Base-by-base conservation (phyloP, 768 basidiomycete species). In the Mycena floridula region DNA sequence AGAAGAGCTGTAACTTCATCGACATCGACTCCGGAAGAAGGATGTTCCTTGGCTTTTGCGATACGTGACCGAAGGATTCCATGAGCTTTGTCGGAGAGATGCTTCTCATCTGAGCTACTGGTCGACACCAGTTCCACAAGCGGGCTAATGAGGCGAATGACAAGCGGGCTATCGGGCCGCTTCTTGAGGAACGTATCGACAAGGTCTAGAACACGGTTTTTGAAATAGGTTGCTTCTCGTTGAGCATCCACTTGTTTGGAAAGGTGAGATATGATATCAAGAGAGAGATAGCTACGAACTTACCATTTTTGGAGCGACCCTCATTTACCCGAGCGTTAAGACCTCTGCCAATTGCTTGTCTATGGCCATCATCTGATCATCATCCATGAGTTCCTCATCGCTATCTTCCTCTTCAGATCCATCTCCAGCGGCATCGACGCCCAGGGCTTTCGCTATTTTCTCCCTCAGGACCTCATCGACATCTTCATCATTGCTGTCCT, bases 311-410 rank as follows among this genome's bases (percentile, higher is more conserved):
- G 27, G 67, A 65, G 56, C 79, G 82, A 59, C 73, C 77, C 43
- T 76, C 81, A 45, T 72, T 70, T 20, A 75, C 67, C 48, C 81
- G 78, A 24, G 81, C 47, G 76, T 76, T 76, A 99, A 95, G 24
- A 92, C 82, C 42, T 83, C 79, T 4, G 89, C 90, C 6, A 99
- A 79, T 58, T 95, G 86, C 40, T 89, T 87, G 57, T 99, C 95
- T 22, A 98, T 79, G 25, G 86, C 87, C 74, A 98, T 82, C 95
- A 99, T 99, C 65, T 96, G 90, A 21, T 98, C 94, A 58, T 99
- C 95, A 58, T 96, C 88, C 83, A 95, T 85, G 23, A 83, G 66
- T 39, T 87, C 85, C 49, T 82, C 81, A 12, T 80, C 80, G 22
- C 62, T 59, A n/a, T 53, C 56, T 4, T 63, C 68, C 4, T 70